Conservation (phyloP, 495 filamentous ascomycete species). For the Aspergillus kassunensis region DNA sequence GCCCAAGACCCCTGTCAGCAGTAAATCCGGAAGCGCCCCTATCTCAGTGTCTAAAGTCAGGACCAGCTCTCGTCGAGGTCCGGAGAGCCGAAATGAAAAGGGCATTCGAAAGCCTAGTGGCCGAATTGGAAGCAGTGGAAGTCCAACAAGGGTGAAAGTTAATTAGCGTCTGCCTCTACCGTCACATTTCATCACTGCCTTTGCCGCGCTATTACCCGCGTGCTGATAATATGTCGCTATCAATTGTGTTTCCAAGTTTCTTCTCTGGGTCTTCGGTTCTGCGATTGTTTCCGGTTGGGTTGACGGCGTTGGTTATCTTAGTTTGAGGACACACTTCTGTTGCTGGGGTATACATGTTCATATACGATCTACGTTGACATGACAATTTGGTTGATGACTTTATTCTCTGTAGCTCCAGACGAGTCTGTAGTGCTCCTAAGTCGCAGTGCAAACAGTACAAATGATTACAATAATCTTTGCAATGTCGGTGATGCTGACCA, state of each 20-base stretch:
- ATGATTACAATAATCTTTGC: too few species aligned
- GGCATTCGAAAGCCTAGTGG: slow-evolving; percentile 90
- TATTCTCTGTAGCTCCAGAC: too few species aligned
- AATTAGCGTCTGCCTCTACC: slow-evolving; percentile 13
- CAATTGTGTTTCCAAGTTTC: too few species aligned
- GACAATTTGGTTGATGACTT: slow-evolving; percentile 21
- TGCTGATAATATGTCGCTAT: slow-evolving; percentile 15
- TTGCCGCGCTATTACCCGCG: neutral
- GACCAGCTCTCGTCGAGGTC: slow-evolving; percentile 58
- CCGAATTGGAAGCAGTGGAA: slow-evolving; percentile 77
- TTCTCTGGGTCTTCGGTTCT: neutral
- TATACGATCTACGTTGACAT: slow-evolving; percentile 25
- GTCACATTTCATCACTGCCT: neutral
- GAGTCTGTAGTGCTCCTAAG: too few species aligned
- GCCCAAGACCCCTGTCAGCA: slow-evolving; percentile 64
- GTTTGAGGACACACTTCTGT: neutral
- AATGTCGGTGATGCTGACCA: too few species aligned
- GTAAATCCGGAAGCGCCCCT: slow-evolving; percentile 59
- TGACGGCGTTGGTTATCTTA: neutral
- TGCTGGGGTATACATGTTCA: slow-evolving; percentile 20
- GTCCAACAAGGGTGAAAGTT: slow-evolving; percentile 28
- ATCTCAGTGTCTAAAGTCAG: slow-evolving; percentile 72
- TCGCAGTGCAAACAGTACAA: neutral
- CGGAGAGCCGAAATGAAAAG: slow-evolving; percentile 49
- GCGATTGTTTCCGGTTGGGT: neutral